Conservation (phyloP, 2,329 filamentous ascomycete genomes). For the Colletotrichum liriopes region DNA sequence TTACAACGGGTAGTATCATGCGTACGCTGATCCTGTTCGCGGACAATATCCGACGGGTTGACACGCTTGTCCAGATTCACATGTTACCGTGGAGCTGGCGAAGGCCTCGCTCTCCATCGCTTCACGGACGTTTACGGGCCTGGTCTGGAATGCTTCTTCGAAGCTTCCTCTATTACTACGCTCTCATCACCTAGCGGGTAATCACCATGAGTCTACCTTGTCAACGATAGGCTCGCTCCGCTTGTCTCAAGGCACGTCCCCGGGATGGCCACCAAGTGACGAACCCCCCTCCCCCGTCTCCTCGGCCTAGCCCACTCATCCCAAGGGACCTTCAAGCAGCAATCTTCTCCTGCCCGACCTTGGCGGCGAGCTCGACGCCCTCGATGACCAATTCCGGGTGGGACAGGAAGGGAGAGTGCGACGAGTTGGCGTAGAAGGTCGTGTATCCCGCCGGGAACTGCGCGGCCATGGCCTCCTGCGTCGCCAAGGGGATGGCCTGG, state of each 20-base stretch:
- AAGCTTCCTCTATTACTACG: background rate
- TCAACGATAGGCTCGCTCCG: background rate
- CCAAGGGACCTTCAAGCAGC: background rate
- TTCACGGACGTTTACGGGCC: background rate
- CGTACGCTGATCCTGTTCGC: background rate
- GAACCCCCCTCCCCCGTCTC: background rate
- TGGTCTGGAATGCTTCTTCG: background rate
- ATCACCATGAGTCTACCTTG: background rate
- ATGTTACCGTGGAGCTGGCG: background rate
- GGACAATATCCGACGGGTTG: slow-evolving; percentile 12
- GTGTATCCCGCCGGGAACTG: slow-evolving; percentile 34
- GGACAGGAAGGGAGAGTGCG: slow-evolving; percentile 39
- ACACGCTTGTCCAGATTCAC: background rate
- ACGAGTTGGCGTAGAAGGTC: slow-evolving; percentile 33
- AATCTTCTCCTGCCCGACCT: slow-evolving; percentile 34
- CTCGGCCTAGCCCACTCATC: background rate
- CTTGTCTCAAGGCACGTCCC: background rate
- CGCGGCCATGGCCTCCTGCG: slow-evolving; percentile 47
- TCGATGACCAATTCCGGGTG: slow-evolving; percentile 35
- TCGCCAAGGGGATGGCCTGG: slow-evolving; percentile 44
- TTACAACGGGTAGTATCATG: background rate
- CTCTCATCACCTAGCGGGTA: background rate
- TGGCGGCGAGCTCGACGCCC: slow-evolving; percentile 36
- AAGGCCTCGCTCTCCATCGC: background rate
- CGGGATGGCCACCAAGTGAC: background rate